Conservation (phyloP, 1,284 basidiomycete species). For the Malassezia globosa region DNA sequence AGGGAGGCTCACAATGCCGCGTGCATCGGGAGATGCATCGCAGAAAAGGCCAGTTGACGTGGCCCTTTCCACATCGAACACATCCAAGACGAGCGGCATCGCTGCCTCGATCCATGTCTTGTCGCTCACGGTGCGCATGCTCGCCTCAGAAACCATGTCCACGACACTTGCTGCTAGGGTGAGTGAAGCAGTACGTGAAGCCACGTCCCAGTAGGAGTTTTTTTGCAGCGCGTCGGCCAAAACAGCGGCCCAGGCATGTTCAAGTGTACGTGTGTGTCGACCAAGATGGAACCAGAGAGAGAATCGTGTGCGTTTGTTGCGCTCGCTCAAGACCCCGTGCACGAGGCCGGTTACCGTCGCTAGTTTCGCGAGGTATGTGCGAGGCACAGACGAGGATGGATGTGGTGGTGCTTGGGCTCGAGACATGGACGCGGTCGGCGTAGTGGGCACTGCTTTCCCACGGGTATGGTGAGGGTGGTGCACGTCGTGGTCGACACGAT, state of each 20-base stretch:
- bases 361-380: slow-evolving; percentile 23
- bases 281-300: not conserved
- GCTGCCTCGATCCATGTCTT: slow-evolving; percentile 4
- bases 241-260: not conserved
- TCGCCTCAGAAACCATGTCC: slow-evolving; percentile 4
- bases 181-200: slow-evolving; percentile 6
- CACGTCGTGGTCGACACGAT: not conserved
- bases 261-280: not conserved
- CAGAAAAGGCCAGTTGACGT: not conserved
- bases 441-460: too few species aligned
- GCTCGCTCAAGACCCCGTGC: slow-evolving; percentile 27
- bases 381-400: too few species aligned
- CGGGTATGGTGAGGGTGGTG: too few species aligned
- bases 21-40: not conserved
- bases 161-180: slow-evolving; percentile 7
- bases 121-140: slow-evolving; percentile 1
- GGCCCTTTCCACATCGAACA: not conserved
- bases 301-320: not conserved
- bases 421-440: slow-evolving; percentile 11
- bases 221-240: not conserved
- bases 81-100: slow-evolving; percentile 2
- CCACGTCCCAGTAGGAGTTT: not conserved
- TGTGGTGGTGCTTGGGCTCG: not conserved
- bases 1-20: not conserved
- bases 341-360: slow-evolving; percentile 35